Conservation (phyloP, 176 grass and related monocot species). For the Paspalum vaginatum region DNA sequence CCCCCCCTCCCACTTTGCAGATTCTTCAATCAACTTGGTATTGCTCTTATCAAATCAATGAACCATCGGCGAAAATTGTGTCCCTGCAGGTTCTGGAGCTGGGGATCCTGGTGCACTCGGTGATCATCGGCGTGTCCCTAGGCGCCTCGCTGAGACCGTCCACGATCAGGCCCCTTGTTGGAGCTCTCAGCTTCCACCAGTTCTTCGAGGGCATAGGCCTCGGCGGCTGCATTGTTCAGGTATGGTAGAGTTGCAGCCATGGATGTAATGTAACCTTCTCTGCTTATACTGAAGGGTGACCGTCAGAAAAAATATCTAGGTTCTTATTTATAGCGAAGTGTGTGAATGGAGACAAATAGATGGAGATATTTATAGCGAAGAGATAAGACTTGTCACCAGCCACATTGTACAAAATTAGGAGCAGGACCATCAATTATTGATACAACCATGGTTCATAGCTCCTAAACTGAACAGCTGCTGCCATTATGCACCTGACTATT, state of each 20-base stretch:
- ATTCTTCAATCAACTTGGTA: constrained; percentile 38
- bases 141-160: constrained; percentile 64
- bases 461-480: background rate
- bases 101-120: constrained; percentile 88
- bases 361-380: constrained; percentile 30
- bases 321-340: no score
- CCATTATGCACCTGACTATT: background rate
- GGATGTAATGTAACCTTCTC: background rate
- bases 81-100: constrained; percentile 78
- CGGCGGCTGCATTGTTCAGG: constrained; percentile 90
- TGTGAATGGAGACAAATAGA: background rate
- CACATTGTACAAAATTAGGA: constrained; percentile 12
- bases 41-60: background rate
- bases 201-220: constrained; percentile 94
- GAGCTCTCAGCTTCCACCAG: constrained; percentile 88
- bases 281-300: background rate
- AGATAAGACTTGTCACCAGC: constrained; percentile 14
- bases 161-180: constrained; percentile 80
- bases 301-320: constrained; percentile 6
- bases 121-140: constrained; percentile 82
- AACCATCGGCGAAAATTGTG: background rate
- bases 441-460: constrained; percentile 8
- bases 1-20: background rate
- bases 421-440: constrained; percentile 44
- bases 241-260: constrained; percentile 12